phyloP scores from a whole-genome alignment of 73 alveolate species.

The Strombidium stylifer region DNA sequence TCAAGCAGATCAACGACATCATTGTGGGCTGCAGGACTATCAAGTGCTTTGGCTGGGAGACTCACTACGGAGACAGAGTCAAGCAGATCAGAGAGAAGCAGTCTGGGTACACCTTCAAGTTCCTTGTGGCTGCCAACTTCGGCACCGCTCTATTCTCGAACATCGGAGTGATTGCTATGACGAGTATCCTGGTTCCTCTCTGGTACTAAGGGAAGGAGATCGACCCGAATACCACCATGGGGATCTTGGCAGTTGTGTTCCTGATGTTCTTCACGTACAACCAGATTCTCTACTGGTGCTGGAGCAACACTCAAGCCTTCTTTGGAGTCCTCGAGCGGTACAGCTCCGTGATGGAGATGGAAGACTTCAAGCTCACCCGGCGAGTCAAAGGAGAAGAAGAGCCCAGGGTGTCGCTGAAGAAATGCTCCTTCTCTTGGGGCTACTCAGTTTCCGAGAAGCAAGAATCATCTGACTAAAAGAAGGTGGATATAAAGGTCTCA shows the following conservation, averaged over 20 bases:
- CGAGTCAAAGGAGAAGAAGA: not conserved
- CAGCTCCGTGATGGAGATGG: not conserved
- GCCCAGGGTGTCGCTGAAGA: too few relatives aligned
- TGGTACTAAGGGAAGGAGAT: not conserved
- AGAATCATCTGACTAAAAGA: not conserved
- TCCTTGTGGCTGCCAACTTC: not conserved
- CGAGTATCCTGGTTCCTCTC: not conserved
- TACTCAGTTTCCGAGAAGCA: too few relatives aligned
- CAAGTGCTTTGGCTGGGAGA: conserved; percentile 51
- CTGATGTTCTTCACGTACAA: conserved; percentile 61
- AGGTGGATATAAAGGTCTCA: not conserved
- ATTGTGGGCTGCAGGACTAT: conserved; percentile 64
- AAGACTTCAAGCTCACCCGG: not conserved
- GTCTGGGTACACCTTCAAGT: not conserved
- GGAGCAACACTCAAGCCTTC: not conserved
- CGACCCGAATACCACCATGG: not conserved
- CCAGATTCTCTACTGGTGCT: conserved; percentile 24
- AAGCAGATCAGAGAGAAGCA: not conserved
- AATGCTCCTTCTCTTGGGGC: too few relatives aligned
- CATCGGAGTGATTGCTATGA: not conserved
- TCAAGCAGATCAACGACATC: too few relatives aligned
- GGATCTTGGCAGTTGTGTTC: conserved; percentile 59
- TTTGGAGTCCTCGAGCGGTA: conserved; percentile 1
- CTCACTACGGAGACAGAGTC: conserved; percentile 8
- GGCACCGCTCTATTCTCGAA: conserved; percentile 3